Conservation (phyloP, 2,329 filamentous ascomycete species). For the Colletotrichum salicis region DNA sequence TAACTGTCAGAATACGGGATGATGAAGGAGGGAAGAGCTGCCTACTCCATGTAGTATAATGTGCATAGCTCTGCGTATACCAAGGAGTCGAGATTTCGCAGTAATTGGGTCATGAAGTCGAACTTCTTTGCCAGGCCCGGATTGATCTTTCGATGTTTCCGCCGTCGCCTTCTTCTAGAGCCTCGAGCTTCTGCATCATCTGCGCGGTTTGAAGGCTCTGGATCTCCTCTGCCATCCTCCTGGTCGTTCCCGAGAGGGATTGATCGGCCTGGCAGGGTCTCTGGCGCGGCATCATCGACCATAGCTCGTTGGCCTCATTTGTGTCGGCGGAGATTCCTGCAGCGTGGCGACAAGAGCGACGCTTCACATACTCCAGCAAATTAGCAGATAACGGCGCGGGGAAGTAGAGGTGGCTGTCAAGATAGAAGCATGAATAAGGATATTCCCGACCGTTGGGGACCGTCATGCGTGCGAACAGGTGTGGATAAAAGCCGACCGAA, state of each 20-base stretch:
- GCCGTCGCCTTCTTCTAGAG: constrained; percentile 45
- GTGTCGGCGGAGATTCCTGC: constrained; percentile 27
- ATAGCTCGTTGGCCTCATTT: constrained; percentile 53
- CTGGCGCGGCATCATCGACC: constrained; percentile 62
- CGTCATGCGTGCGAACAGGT: constrained; percentile 9
- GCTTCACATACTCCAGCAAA: constrained; percentile 28
- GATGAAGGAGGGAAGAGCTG: background rate
- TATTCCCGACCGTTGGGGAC: constrained; percentile 25
- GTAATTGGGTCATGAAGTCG: constrained; percentile 69
- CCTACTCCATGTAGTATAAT: constrained; percentile 78
- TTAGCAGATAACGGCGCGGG: background rate
- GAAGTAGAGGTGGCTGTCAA: background rate
- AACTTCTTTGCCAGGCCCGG: constrained; percentile 66
- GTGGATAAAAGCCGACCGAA: constrained; percentile 25
- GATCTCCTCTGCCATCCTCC: constrained; percentile 31
- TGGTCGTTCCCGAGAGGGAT: constrained; percentile 37
- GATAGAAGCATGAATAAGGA: constrained; percentile 7
- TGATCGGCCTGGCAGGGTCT: constrained; percentile 48
- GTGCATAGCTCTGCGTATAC: constrained; percentile 73
- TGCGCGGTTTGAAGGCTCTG: constrained; percentile 14
- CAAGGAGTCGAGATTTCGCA: constrained; percentile 69
- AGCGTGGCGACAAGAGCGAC: constrained; percentile 8
- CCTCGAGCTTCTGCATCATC: constrained; percentile 37
- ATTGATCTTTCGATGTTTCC: constrained; percentile 50
- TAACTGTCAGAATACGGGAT: constrained; percentile 33